Evolutionary conservation across 2,329 filamentous ascomycete genomes (phyloP).

Genomic region (Aspergillus sp.): DNA sequence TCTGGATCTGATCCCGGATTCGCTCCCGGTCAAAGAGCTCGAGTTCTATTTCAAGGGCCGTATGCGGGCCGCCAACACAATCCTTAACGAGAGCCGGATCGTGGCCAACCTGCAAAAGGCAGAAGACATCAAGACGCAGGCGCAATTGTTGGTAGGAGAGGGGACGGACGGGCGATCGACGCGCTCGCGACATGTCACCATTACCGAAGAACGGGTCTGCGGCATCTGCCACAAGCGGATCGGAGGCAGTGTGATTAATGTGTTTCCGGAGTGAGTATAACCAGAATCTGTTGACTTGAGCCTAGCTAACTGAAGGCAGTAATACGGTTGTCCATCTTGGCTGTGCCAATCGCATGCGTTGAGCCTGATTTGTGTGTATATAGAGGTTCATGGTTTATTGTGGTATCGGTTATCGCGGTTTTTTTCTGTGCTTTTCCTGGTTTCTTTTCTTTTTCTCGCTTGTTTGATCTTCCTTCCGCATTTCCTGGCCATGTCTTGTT

Average conservation of each 20-base stretch:
- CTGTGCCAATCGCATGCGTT: conserved; percentile 58
- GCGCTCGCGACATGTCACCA: conserved; percentile 69
- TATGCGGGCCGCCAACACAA: conserved; percentile 80
- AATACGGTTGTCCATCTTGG: conserved; percentile 75
- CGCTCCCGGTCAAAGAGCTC: conserved; percentile 74
- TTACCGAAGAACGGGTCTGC: conserved; percentile 86
- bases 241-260: conserved; percentile 85
- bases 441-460: conserved; percentile 16
- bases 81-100: conserved; percentile 78
- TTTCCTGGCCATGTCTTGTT: conserved; percentile 1
- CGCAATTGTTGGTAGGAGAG: conserved; percentile 72
- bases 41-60: conserved; percentile 90
- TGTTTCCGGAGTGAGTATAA: conserved; percentile 73
- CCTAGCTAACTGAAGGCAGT: conserved; percentile 33
- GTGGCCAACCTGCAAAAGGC: conserved; percentile 75
- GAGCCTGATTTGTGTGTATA: conserved; percentile 25
- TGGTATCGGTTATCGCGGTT: conserved; percentile 3
- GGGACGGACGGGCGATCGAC: conserved; percentile 55
- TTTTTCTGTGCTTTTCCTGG: conserved; percentile 17
- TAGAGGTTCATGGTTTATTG: conserved; percentile 13
- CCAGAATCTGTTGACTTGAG: background rate
- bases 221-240: conserved; percentile 91
- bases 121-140: conserved; percentile 75
- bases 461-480: conserved; percentile 8
- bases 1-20: conserved; percentile 78